A percentile compares a stretch with the other conserved stretches of the same genome.
Conservation (phyloP, 495 filamentous ascomycete species). For the Oidiodendron maius region DNA sequence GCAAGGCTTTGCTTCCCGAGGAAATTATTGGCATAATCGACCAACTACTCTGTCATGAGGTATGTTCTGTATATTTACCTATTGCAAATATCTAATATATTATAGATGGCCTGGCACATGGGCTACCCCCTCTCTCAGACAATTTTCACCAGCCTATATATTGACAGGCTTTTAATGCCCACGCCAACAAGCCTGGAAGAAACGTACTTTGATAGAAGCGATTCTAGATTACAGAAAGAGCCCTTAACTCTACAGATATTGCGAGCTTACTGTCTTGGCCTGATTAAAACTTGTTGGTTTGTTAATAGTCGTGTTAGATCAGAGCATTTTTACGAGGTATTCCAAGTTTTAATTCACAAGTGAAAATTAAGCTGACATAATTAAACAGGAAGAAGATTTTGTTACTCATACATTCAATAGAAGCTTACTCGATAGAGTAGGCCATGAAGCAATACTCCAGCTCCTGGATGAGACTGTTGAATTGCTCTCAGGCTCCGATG, state of each 20-base stretch:
- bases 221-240: constrained; percentile 23
- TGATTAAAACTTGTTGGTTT: constrained; percentile 77
- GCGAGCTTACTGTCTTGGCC: constrained; percentile 76
- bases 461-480: constrained; percentile 54
- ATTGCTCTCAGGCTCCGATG: constrained; percentile 36
- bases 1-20: constrained; percentile 59
- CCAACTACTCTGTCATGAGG: constrained; percentile 84
- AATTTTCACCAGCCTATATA: constrained; percentile 87
- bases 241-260: constrained; percentile 59
- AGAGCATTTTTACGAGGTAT: constrained; percentile 85
- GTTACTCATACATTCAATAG: constrained; percentile 84
- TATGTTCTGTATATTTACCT: constrained; percentile 29
- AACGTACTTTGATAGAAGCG: constrained; percentile 51
- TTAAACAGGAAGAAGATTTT: constrained; percentile 84
- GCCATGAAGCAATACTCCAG: constrained; percentile 47
- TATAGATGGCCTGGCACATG: constrained; percentile 92
- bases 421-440: constrained; percentile 60
- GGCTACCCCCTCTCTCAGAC: constrained; percentile 93
- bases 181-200: constrained; percentile 60
- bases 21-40: constrained; percentile 93
- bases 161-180: constrained; percentile 76
- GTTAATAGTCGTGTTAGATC: constrained; percentile 67
- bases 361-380: background rate
- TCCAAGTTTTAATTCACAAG: background rate
- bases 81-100: constrained; percentile 10